Evolutionary conservation across 1,139 yeast genomes (phyloP).

Genomic region (Candida pseudoviswanathii): DNA sequence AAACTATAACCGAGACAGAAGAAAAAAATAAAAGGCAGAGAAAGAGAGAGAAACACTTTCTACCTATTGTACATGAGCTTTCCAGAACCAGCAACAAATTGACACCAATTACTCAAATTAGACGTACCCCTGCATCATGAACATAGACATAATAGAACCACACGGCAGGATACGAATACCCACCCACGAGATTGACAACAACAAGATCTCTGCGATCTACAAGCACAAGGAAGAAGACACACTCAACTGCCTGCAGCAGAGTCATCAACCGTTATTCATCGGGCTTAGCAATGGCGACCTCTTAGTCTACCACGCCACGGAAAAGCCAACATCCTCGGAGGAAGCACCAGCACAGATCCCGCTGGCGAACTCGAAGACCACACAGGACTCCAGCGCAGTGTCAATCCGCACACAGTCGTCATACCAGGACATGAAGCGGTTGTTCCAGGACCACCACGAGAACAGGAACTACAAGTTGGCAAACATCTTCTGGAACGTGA

Average conservation of each 20-base stretch:
- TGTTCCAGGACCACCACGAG: conserved; percentile 14
- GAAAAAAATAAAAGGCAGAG: background rate
- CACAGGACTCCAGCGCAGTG: conserved; percentile 2
- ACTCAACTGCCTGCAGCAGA: conserved; percentile 9
- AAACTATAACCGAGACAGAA: background rate
- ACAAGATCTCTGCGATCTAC: conserved; percentile 28
- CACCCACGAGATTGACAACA: conserved; percentile 11
- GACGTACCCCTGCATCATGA: conserved; percentile 17
- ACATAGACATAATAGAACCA: conserved; percentile 39
- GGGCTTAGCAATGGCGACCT: conserved; percentile 44
- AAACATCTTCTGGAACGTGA: conserved; percentile 25
- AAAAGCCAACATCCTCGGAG: background rate
- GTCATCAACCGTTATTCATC: conserved; percentile 27
- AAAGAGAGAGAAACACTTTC: background rate
- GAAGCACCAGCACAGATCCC: background rate
- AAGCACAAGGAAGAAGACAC: background rate
- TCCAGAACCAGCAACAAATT: background rate
- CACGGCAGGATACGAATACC: conserved; percentile 29
- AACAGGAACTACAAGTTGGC: conserved; percentile 7
- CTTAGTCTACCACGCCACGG: conserved; percentile 20
- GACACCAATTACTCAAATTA: background rate
- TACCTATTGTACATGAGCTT: too few relatives aligned
- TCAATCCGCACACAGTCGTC: conserved; percentile 23
- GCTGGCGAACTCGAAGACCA: conserved; percentile 1
- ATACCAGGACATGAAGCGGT: conserved; percentile 23